Evolutionary conservation across 192 early-diverging fungal genomes (phyloP).

Genomic region (Piromyces finnis): DNA sequence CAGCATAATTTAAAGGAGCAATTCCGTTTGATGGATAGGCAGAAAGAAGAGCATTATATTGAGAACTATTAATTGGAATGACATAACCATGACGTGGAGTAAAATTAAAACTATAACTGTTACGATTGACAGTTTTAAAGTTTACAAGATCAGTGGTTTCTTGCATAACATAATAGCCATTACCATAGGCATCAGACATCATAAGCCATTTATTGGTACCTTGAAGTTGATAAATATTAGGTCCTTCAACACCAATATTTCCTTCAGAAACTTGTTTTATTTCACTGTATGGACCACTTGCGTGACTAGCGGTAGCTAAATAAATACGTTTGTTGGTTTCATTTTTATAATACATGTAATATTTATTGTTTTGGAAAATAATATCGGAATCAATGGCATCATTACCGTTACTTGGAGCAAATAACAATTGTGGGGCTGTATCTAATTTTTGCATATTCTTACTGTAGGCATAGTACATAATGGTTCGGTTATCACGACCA

Average conservation of each 20-base stretch:
- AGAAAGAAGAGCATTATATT: not conserved
- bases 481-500: not conserved
- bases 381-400: not conserved
- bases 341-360: not conserved
- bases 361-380: not conserved
- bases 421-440: not conserved
- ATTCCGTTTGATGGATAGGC: not conserved
- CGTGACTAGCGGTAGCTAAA: not conserved
- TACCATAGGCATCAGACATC: not conserved
- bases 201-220: not conserved
- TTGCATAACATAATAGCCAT: not conserved
- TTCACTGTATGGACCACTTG: not conserved
- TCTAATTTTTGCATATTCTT: not conserved
- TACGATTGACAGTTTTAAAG: not conserved
- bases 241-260: not conserved
- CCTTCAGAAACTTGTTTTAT: not conserved
- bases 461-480: not conserved
- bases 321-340: not conserved
- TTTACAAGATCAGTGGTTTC: not conserved
- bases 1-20: not conserved
- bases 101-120: not conserved
- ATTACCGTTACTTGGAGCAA: not conserved
- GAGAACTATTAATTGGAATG: not conserved
- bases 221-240: not conserved
- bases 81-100: not conserved